Base-by-base conservation (phyloP, 768 basidiomycete species). In the Podaxis sp. region DNA sequence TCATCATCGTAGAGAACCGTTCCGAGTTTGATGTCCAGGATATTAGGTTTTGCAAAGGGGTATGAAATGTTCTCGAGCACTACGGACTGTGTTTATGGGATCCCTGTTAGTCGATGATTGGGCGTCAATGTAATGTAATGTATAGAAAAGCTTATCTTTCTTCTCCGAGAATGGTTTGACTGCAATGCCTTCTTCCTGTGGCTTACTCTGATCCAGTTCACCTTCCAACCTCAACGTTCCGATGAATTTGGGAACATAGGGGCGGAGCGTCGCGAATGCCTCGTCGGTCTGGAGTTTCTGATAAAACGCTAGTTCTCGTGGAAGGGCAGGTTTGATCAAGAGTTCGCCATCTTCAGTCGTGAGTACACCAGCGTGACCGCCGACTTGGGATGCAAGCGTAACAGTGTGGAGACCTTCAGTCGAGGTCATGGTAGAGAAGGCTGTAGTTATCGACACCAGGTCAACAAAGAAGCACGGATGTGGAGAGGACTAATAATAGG, bases 11-110 rank as follows among this genome's bases (percentile, higher is more conserved):
- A 91, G n/a, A 98, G 80, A 1, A 89, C 78, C 0, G 90, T 95
- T 1, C 97, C 97, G 14, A 98, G 88, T 72, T 98, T 99, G 70
- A 94, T 80, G 70, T 99, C 96, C 28, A 98, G 77, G 60, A 97
- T 82, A 65, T 91, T 93, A 5, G 95, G 95, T 69, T 86, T 89
- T 37, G 73, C 66, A 76, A 95, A 98, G 1, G 79, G 69, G 64
- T 88, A 73, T 1, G 89, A 74, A 11, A 95, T 75, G 71, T 99
- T 98, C 74, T 95, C 89, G 2, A 99, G 74, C 32, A 96, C 92
- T 56, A 96, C 76, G 61, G 84, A 87, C 78, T 95, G 86, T 78
- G 64, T 55, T 65, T 55, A 64, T 60, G 55, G 50, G 55, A 50
- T 55, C 36, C 50, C 4, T 18, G 5, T 57, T n/a, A 48, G 32